Percentiles rank a stretch among this genome's conserved stretches.
These are phyloP conservation scores for Phaeoacremonium minimum DNA, from an alignment of 2,329 filamentous ascomycete species.

Conservation along the genomic window DNA sequence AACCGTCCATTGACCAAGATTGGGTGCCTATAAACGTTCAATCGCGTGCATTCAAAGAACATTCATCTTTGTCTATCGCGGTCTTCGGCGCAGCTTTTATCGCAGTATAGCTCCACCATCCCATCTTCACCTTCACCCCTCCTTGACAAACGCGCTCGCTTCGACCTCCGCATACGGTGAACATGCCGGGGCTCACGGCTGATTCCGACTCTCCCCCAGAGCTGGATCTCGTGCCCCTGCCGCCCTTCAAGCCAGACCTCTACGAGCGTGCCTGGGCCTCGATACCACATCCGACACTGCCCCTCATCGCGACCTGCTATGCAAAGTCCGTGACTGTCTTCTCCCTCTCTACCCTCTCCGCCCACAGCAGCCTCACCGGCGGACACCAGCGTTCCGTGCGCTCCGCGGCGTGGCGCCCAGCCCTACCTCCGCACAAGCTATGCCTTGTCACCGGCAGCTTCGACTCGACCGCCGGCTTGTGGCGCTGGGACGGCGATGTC, in stretches of 20 bases:
- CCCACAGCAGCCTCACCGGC: slow-evolving; percentile 75
- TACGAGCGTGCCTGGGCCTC: slow-evolving; percentile 80
- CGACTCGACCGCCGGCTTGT: slow-evolving; percentile 84
- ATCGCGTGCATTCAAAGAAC: too few relatives aligned
- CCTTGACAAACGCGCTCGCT: too few relatives aligned
- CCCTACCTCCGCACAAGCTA: slow-evolving; percentile 54
- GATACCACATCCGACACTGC: slow-evolving; percentile 78
- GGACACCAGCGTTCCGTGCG: slow-evolving; percentile 92
- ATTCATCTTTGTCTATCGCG: too few relatives aligned
- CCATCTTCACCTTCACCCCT: too few relatives aligned
- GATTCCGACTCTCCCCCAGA: too few relatives aligned
- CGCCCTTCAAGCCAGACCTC: slow-evolving; percentile 50
- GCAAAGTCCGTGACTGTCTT: slow-evolving; percentile 86
- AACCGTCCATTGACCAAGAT: too few relatives aligned
- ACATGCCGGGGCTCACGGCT: too few relatives aligned
- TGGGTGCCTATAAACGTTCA: too few relatives aligned
- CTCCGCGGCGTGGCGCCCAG: slow-evolving; percentile 82
- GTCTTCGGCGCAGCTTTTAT: too few relatives aligned
- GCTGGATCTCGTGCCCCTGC: too few relatives aligned
- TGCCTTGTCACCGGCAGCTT: slow-evolving; percentile 91
- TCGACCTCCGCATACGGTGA: too few relatives aligned
- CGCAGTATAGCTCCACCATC: too few relatives aligned
- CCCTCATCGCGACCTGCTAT: slow-evolving; percentile 84
- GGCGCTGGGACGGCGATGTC: slow-evolving; percentile 59
- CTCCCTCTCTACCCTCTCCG: slow-evolving; percentile 74